Evolutionary conservation across 768 basidiomycete genomes (phyloP).

Genomic region (Ramaria sp.): DNA sequence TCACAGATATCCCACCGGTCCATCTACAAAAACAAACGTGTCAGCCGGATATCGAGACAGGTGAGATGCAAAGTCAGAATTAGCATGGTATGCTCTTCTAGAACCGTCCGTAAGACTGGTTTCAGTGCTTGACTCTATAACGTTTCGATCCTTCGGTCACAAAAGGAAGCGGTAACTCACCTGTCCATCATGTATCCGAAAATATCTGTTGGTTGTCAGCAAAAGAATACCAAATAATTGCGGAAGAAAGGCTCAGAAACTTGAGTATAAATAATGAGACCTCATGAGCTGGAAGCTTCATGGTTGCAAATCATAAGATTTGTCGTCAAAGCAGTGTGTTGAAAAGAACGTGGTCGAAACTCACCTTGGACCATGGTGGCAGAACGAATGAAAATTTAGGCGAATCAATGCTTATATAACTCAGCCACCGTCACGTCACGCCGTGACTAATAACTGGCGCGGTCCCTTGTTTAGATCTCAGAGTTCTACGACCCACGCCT

Average conservation of each 20-base stretch:
- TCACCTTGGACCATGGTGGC: background rate
- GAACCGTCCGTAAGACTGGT: constrained; percentile 58
- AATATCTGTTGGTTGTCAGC: too few relatives aligned
- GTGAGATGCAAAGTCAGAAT: constrained; percentile 45
- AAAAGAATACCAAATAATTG: too few relatives aligned
- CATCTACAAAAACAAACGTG: background rate
- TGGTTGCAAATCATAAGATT: constrained; percentile 62
- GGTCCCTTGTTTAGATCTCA: background rate
- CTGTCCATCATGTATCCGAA: background rate
- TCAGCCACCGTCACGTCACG: background rate
- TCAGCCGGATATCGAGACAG: background rate
- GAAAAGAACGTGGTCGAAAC: constrained; percentile 17
- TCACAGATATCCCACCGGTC: too few relatives aligned
- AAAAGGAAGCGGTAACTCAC: constrained; percentile 26
- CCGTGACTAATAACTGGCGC: background rate
- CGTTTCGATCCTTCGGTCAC: constrained; percentile 45
- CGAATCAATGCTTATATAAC: background rate
- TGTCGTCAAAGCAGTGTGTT: constrained; percentile 44
- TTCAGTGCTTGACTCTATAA: constrained; percentile 89
- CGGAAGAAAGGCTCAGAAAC: constrained; percentile 56
- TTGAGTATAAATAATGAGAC: constrained; percentile 69
- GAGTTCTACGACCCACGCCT: constrained; percentile 3
- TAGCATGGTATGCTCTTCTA: constrained; percentile 84
- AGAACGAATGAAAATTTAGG: constrained; percentile 2
- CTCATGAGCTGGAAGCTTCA: constrained; percentile 66